These are phyloP conservation scores for Murraya koenigii DNA, from an alignment of 345 rosid species.

Conservation along the genomic window DNA sequence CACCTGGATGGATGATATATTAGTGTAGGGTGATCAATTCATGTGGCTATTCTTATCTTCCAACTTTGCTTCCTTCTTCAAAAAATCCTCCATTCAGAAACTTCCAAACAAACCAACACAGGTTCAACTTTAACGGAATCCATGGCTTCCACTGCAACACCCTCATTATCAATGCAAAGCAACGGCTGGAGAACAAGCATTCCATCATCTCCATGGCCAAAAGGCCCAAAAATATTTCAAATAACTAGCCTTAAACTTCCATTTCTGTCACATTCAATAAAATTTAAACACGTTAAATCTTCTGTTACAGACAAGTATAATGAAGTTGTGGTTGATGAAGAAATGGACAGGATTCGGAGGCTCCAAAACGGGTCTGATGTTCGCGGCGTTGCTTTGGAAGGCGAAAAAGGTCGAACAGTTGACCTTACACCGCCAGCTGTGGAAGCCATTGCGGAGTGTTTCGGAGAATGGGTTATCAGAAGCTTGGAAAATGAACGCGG, in stretches of 20 bases:
- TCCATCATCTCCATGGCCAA: slow-evolving; percentile 19
- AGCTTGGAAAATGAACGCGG: slow-evolving; percentile 36
- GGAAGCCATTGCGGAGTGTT: slow-evolving; percentile 89
- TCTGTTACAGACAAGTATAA: slow-evolving; percentile 33
- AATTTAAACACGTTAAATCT: slow-evolving; percentile 21
- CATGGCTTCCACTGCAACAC: slow-evolving; percentile 36
- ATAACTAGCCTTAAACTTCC: slow-evolving; percentile 8
- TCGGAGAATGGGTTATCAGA: slow-evolving; percentile 78
- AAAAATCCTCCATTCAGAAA: slow-evolving; percentile 10
- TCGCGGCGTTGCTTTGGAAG: slow-evolving; percentile 87
- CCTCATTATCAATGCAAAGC: slow-evolving; percentile 24
- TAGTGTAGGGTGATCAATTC: slow-evolving; percentile 27
- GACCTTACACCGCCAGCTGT: slow-evolving; percentile 78
- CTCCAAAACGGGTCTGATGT: slow-evolving; percentile 92
- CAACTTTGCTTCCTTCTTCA: neutral
- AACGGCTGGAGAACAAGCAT: slow-evolving; percentile 30
- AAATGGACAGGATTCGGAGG: slow-evolving; percentile 69
- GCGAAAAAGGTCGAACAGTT: slow-evolving; percentile 74
- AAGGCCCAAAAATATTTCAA: neutral
- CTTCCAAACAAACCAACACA: slow-evolving; percentile 4
- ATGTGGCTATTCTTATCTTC: slow-evolving; percentile 20
- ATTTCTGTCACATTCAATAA: slow-evolving; percentile 10
- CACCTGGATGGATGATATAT: neutral
- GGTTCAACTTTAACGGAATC: slow-evolving; percentile 15
- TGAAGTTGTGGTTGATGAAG: slow-evolving; percentile 57